Percentiles rank a stretch among this genome's conserved stretches.
Evolutionary conservation across 2,329 filamentous ascomycete genomes (phyloP).

Genomic region (Macroventuria anomochaeta): DNA sequence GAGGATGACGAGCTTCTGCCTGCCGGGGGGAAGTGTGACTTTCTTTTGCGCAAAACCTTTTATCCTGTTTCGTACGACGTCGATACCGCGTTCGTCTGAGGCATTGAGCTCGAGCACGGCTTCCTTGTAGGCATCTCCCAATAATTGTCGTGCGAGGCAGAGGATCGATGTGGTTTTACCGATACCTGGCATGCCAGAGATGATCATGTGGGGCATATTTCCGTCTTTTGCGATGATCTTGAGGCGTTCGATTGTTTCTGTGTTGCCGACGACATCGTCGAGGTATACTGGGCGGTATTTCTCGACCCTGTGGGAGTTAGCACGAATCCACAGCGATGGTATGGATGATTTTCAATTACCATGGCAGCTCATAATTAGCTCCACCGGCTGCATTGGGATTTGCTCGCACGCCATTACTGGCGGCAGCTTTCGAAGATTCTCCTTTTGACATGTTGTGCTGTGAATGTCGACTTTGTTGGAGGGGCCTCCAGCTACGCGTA

Average conservation of each 20-base stretch:
- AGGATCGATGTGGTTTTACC: slow-evolving; percentile 97
- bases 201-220: slow-evolving; percentile 99
- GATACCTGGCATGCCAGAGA: slow-evolving; percentile 99
- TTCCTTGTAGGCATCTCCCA: slow-evolving; percentile 95
- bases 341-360: slow-evolving; percentile 56
- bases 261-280: slow-evolving; percentile 97
- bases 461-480: slow-evolving; percentile 21
- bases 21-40: slow-evolving; percentile 86
- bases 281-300: slow-evolving; percentile 96
- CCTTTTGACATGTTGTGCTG: slow-evolving; percentile 53
- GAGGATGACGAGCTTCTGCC: slow-evolving; percentile 95
- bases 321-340: not conserved
- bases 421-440: slow-evolving; percentile 57
- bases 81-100: slow-evolving; percentile 95
- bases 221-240: slow-evolving; percentile 99
- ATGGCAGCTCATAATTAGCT: slow-evolving; percentile 77
- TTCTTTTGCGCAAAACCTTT: slow-evolving; percentile 99
- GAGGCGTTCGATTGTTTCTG: slow-evolving; percentile 93
- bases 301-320: slow-evolving; percentile 75
- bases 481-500: slow-evolving; percentile 33
- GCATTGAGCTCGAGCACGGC: slow-evolving; percentile 96
- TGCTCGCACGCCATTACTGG: slow-evolving; percentile 52
- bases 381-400: slow-evolving; percentile 49
- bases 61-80: slow-evolving; percentile 95
- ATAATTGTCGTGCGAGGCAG: slow-evolving; percentile 87